Evolutionary conservation across 2,329 filamentous ascomycete species (phyloP).

Genomic region (Drechslerella dactyloides): DNA sequence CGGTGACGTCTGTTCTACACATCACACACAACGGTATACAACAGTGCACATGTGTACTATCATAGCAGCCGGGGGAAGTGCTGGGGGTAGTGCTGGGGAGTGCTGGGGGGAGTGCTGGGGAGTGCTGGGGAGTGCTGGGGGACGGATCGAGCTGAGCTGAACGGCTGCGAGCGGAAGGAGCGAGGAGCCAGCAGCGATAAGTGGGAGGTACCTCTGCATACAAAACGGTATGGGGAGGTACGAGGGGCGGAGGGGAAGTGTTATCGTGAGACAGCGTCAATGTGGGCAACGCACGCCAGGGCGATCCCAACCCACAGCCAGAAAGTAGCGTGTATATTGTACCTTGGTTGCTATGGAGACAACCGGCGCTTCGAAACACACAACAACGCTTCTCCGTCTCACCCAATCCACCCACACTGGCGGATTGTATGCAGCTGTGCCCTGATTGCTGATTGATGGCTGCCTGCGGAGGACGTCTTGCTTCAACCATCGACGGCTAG

Average conservation of each 20-base stretch:
- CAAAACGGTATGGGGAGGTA: slow-evolving; percentile 7
- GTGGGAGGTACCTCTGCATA: slow-evolving; percentile 9
- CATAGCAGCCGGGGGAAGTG: not conserved
- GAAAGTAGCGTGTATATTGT: not conserved
- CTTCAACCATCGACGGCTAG: not conserved
- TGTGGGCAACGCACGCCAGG: not conserved
- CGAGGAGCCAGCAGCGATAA: slow-evolving; percentile 25
- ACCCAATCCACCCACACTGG: slow-evolving; percentile 16
- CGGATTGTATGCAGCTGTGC: no score
- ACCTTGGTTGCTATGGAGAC: slow-evolving; percentile 50
- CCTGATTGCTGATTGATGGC: no score
- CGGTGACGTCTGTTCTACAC: not conserved
- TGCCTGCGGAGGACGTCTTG: not conserved
- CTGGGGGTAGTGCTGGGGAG: no score
- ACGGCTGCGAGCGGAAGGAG: slow-evolving; percentile 44
- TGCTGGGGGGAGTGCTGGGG: not conserved
- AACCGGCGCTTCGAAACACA: slow-evolving; percentile 45
- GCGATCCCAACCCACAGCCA: not conserved
- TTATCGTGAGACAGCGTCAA: slow-evolving; percentile 15
- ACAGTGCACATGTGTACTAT: no score
- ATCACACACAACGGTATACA: not conserved
- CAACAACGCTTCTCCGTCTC: slow-evolving; percentile 30
- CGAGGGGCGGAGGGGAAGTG: not conserved
- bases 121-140: not conserved
- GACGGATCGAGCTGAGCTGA: slow-evolving; percentile 8